Evolutionary conservation across 164 flowering plant genomes (phyloP).

Genomic region (Stephania yunnanensis): DNA sequence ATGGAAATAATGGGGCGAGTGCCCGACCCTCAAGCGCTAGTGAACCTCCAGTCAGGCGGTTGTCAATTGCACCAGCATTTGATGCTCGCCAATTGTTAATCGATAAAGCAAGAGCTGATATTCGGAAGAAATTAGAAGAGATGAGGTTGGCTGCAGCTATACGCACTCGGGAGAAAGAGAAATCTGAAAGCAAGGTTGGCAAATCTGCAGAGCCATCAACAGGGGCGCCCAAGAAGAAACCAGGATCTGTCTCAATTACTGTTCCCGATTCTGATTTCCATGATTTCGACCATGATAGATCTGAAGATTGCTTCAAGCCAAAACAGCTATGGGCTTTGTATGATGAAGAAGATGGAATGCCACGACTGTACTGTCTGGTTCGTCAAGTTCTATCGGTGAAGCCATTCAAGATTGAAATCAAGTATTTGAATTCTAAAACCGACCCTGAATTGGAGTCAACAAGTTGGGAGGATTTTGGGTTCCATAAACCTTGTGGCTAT

Average conservation of each 20-base stretch:
- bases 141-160: conserved; percentile 34
- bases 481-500: conserved; percentile 79
- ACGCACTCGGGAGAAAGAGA: conserved; percentile 25
- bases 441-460: conserved; percentile 59
- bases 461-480: conserved; percentile 66
- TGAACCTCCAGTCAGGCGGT: conserved; percentile 28
- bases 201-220: conserved; percentile 16
- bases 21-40: conserved; percentile 20
- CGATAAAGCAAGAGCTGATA: conserved; percentile 61
- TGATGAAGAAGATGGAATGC: conserved; percentile 98
- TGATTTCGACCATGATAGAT: conserved; percentile 78
- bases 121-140: conserved; percentile 59
- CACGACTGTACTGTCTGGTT: conserved; percentile 75
- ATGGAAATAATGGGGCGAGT: conserved; percentile 21
- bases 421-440: conserved; percentile 61
- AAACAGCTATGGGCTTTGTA: conserved; percentile 95
- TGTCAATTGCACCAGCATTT: conserved; percentile 43
- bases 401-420: conserved; percentile 73
- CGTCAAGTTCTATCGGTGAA: conserved; percentile 61
- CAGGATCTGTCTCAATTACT: conserved; percentile 37
- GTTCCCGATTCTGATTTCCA: conserved; percentile 91
- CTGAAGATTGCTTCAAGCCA: conserved; percentile 74
- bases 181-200: conserved; percentile 18
- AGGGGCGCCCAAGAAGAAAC: conserved; percentile 10
- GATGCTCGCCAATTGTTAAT: conserved; percentile 67